Evolutionary conservation across 345 rosid species (phyloP).

Genomic region (Citrus sinensis): DVS_A1.0 CM039162.1:26336501-26337000

Average conservation of each 20-base stretch:
- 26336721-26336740: constrained; percentile 32
- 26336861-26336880: constrained; percentile 39
- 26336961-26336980: constrained; percentile 29
- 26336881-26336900: constrained; percentile 27
- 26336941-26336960: constrained; percentile 38
- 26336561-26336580: constrained; percentile 44
- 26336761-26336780: constrained; percentile 62
- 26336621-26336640: constrained; percentile 42
- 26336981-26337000: constrained; percentile 47
- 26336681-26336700: constrained; percentile 42
- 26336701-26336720: constrained; percentile 43
- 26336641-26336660: constrained; percentile 39
- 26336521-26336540: constrained; percentile 38
- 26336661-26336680: constrained; percentile 28
- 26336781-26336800: constrained; percentile 47
- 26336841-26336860: constrained; percentile 35
- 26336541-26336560: constrained; percentile 54
- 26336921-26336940: constrained; percentile 47
- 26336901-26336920: constrained; percentile 40
- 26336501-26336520: constrained; percentile 41
- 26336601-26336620: constrained; percentile 31
- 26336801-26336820: constrained; percentile 42
- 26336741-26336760: constrained; percentile 51
- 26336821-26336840: constrained; percentile 55
- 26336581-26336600: constrained; percentile 31